Evolutionary conservation across 345 rosid genomes (phyloP).

Genomic region (Rhodamnia argentea): DNA sequence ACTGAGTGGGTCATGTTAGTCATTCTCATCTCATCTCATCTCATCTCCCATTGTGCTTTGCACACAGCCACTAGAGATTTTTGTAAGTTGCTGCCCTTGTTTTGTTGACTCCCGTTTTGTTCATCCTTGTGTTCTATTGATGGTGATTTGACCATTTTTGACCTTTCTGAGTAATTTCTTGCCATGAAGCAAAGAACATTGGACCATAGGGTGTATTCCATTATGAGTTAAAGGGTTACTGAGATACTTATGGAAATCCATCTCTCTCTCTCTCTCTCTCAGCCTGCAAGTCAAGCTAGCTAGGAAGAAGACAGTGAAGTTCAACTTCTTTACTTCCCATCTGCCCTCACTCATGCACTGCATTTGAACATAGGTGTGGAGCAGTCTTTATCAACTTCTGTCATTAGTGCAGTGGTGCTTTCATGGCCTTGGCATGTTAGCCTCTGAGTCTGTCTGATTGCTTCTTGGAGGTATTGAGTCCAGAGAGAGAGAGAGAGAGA

Average conservation of each 20-base stretch:
- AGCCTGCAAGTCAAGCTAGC: not conserved
- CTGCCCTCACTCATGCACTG: not conserved
- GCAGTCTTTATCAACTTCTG: not conserved
- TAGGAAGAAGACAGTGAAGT: not conserved
- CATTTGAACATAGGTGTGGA: not conserved
- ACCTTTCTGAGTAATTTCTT: not conserved
- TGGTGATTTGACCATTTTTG: not conserved
- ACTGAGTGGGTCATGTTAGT: not conserved
- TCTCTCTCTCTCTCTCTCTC: not conserved
- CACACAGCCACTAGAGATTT: conserved; percentile 1
- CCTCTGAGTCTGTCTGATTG: not conserved
- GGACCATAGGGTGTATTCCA: not conserved
- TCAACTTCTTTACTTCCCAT: not conserved
- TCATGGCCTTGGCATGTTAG: not conserved
- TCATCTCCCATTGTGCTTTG: not conserved
- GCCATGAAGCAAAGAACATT: not conserved
- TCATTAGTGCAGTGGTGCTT: not conserved
- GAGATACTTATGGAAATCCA: not conserved
- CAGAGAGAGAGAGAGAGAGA: not conserved
- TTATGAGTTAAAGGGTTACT: not conserved
- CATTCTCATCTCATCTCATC: not conserved
- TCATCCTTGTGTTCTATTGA: not conserved
- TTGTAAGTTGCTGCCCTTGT: conserved; percentile 8
- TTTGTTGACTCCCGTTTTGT: not conserved
- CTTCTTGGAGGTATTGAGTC: not conserved